Evolutionary conservation across 176 grass and related monocot genomes (phyloP), one percentile per base, ranked within the genome.

Genomic region (Bromus sterilis): DNA sequence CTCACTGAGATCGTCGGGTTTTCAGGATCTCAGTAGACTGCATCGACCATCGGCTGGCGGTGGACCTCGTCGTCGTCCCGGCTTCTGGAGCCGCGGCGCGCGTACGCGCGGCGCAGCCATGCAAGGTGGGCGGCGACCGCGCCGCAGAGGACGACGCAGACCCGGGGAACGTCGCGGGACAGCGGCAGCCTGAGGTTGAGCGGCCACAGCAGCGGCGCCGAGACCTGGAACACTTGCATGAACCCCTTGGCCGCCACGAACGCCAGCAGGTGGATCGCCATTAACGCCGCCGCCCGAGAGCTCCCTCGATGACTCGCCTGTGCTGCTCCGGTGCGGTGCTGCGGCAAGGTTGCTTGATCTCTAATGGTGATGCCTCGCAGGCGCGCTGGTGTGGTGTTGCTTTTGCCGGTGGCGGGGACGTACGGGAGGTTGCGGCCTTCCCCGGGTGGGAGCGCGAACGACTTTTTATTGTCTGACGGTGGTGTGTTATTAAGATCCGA

Each of bases 251-350:
- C 46, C 46, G 46, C 46, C 46, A 30, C 84, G 68, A 86, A 26
- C 58, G 58, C 77, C 16, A 86, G 32, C 44, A 86, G 67, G 77
- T 55, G 84, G 14, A 86, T 16, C 32, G 68, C 77, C 84, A 86
- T 79, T 1, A 48, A 48, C 44, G 15, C 20, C 49, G 20, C 49
- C 15, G 44, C 44, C 44, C 14, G 14, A 4, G 16, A 11, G 44
- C 14, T 48, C 44, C 44, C 44, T 48, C 10, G 44, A n/a, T n/a
- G n/a, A n/a, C 44, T 48, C 44, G 44, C 44, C 44, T 11, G 44
- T 48, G 43, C 43, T 46, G 43, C 43, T 46, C 43, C 43, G 43
- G 24, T 28, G 56, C 0, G 33, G 31, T 35, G 63, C 63, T 36
- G 1, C 32, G 20, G 20, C 31, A 21, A 21, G 20, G 20, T 0